phyloP scores from a whole-genome alignment of 148 eudicot genomes.

The Fagopyrum tataricum region DNA sequence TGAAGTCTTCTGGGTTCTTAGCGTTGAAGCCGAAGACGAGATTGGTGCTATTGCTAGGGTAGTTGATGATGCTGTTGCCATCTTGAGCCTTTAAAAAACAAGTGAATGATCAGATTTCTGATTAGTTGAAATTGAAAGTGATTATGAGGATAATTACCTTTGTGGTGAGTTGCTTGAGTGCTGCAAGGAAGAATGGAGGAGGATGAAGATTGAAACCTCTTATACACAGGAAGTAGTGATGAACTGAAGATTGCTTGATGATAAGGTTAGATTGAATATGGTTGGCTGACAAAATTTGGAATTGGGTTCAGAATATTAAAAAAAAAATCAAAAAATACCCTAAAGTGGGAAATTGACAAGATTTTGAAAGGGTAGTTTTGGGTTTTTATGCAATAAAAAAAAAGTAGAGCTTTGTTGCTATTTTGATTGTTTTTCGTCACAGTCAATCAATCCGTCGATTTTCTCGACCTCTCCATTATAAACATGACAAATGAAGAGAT shows the following conservation, averaged over 20 bases:
- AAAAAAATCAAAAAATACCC: neutral
- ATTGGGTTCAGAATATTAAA: slow-evolving; percentile 26
- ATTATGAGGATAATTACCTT: slow-evolving; percentile 1
- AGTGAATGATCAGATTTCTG: neutral
- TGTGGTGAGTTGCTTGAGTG: slow-evolving; percentile 3
- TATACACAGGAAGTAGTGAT: neutral
- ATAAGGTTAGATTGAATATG: slow-evolving; percentile 33
- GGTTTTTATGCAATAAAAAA: neutral
- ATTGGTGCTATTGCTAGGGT: slow-evolving; percentile 9
- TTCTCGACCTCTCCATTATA: too few species aligned
- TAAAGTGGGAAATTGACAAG: neutral
- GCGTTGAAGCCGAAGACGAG: neutral
- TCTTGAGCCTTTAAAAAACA: slow-evolving; percentile 6
- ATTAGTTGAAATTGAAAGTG: neutral
- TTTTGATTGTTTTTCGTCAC: too few species aligned
- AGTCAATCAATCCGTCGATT: too few species aligned
- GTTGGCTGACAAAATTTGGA: slow-evolving; percentile 21
- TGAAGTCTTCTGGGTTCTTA: slow-evolving; percentile 16
- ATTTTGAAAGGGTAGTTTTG: neutral
- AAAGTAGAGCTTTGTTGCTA: neutral
- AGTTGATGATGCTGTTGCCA: slow-evolving; percentile 35
- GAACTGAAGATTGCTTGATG: slow-evolving; percentile 13
- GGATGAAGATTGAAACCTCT: slow-evolving; percentile 10
- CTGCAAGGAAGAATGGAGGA: slow-evolving; percentile 7
- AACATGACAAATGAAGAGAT: too few species aligned